These are phyloP conservation scores for Massariosphaeria phaeospora DNA, from an alignment of 495 filamentous ascomycete species.

Conservation along the genomic window DNA sequence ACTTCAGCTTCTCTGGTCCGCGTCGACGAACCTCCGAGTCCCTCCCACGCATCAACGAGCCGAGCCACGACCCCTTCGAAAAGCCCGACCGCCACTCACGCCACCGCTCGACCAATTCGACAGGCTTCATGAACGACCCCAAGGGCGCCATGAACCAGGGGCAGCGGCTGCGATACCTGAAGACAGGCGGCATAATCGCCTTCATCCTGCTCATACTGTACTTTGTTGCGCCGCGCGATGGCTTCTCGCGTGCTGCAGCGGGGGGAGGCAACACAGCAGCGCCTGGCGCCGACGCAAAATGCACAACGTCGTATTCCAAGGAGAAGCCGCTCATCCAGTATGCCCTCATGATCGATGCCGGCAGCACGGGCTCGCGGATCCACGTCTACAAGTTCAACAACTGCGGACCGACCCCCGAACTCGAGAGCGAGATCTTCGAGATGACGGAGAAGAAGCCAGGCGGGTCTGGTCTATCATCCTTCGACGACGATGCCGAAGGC, in stretches of 20 bases:
- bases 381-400: slow-evolving; percentile 99
- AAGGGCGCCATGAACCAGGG: slow-evolving; percentile 49
- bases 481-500: slow-evolving; percentile 73
- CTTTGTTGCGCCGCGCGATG: slow-evolving; percentile 60
- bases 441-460: slow-evolving; percentile 73
- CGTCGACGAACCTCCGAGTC: slow-evolving; percentile 40
- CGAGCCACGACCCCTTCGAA: slow-evolving; percentile 42
- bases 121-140: slow-evolving; percentile 40
- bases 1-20: slow-evolving; percentile 44
- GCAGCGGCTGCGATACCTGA: slow-evolving; percentile 60
- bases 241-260: slow-evolving; percentile 29
- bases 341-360: slow-evolving; percentile 97
- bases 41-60: slow-evolving; percentile 38
- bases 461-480: slow-evolving; percentile 82
- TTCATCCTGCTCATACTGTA: slow-evolving; percentile 70
- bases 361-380: slow-evolving; percentile 94
- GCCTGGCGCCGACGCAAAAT: slow-evolving; percentile 61
- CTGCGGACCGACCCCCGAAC: slow-evolving; percentile 89
- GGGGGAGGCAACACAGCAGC: slow-evolving; percentile 40
- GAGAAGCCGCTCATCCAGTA: slow-evolving; percentile 94
- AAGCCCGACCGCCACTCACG: slow-evolving; percentile 43
- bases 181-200: slow-evolving; percentile 73
- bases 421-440: slow-evolving; percentile 87
- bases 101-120: slow-evolving; percentile 20
- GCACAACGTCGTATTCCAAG: slow-evolving; percentile 72